Conservation (phyloP, 306 rosid genomes). For the Trifolium pratense region DNA sequence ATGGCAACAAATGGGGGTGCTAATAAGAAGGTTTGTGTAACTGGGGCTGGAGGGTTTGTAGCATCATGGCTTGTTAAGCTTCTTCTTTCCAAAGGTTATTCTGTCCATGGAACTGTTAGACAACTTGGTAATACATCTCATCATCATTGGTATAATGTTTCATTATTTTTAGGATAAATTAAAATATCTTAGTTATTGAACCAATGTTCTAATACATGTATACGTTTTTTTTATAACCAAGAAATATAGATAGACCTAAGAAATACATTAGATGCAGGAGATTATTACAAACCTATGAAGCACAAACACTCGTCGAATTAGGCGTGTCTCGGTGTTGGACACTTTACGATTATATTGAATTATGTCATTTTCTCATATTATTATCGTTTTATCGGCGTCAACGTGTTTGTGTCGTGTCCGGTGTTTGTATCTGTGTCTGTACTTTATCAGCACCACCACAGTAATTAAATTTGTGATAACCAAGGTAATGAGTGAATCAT, state of each 20-base stretch:
- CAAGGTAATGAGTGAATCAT: too few relatives aligned
- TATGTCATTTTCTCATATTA: too few relatives aligned
- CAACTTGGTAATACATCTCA: slow-evolving; percentile 50
- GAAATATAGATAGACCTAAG: not conserved
- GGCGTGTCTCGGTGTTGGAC: too few relatives aligned
- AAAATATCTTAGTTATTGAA: not conserved
- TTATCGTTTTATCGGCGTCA: too few relatives aligned
- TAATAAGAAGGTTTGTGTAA: slow-evolving; percentile 61
- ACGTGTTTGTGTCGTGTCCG: too few relatives aligned
- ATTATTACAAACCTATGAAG: too few relatives aligned
- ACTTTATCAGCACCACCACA: too few relatives aligned
- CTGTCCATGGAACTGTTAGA: slow-evolving; percentile 75
- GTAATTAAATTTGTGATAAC: too few relatives aligned
- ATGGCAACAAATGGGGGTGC: slow-evolving; percentile 21
- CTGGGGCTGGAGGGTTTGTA: slow-evolving; percentile 81
- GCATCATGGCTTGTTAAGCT: slow-evolving; percentile 72
- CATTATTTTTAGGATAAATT: not conserved
- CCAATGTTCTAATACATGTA: not conserved
- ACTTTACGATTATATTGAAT: too few relatives aligned
- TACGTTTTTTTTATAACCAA: too few relatives aligned
- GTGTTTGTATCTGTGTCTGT: not conserved
- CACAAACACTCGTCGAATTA: too few relatives aligned
- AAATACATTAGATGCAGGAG: not conserved
- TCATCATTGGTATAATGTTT: not conserved
- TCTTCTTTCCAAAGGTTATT: slow-evolving; percentile 69